phyloP scores from a whole-genome alignment of 2,329 filamentous ascomycete species.

The Cordyceps pruinosa region DNA sequence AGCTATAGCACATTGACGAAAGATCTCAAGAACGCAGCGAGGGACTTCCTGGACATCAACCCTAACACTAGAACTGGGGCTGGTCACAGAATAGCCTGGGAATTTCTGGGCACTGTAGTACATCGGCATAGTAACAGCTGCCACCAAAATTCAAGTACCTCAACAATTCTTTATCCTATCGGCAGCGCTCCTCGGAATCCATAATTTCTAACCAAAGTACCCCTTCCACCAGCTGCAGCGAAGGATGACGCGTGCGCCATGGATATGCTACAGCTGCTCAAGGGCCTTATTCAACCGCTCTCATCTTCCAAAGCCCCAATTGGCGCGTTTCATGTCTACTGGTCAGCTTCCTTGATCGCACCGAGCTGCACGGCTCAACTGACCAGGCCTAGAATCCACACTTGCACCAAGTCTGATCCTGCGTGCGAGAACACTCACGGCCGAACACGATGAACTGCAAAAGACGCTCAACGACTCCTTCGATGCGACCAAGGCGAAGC shows the following conservation, averaged over 20 bases:
- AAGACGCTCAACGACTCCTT: constrained; percentile 45
- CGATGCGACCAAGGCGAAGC: constrained; percentile 50
- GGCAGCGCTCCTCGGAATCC: too few species aligned
- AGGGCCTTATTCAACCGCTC: constrained; percentile 22
- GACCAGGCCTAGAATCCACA: constrained; percentile 17
- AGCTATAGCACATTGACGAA: too few species aligned
- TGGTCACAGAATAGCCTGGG: too few species aligned
- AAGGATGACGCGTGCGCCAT: constrained; percentile 27
- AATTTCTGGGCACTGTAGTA: too few species aligned
- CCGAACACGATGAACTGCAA: constrained; percentile 51
- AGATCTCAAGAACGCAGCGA: too few species aligned
- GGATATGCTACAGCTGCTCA: constrained; percentile 31
- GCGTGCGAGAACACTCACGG: constrained; percentile 50
- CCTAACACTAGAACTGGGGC: too few species aligned
- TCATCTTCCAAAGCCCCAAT: constrained; percentile 17
- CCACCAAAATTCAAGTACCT: too few species aligned
- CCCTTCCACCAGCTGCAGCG: constrained; percentile 19
- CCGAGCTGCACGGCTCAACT: background rate
- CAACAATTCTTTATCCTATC: too few species aligned
- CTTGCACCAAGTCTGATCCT: constrained; percentile 51
- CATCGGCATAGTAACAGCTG: too few species aligned
- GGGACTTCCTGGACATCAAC: too few species aligned
- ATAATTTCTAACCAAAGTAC: too few species aligned
- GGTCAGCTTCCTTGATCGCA: constrained; percentile 17
- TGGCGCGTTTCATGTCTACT: constrained; percentile 27